A percentile compares a stretch with the other conserved stretches of the same genome.
Evolutionary conservation across 1,284 basidiomycete genomes (phyloP).

Genomic region (Ganoderma leucocontextum): DNA sequence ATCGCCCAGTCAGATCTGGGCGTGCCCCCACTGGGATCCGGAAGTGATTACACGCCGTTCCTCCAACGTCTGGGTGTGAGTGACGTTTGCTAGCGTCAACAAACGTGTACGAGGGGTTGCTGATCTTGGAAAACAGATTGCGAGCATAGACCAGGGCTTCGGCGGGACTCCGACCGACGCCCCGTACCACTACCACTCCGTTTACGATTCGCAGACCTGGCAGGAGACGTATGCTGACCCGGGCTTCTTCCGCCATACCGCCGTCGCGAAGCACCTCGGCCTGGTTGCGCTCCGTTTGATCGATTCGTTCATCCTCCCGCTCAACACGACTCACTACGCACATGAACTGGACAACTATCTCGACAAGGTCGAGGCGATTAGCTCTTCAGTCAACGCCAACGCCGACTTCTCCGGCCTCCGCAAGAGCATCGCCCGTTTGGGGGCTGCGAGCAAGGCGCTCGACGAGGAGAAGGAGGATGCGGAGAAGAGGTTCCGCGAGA

Average conservation of each 20-base stretch:
- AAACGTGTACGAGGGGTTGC: not conserved
- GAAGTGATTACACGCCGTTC: conserved; percentile 88
- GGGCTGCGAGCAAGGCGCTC: conserved; percentile 59
- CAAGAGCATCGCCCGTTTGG: conserved; percentile 58
- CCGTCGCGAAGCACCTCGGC: conserved; percentile 75
- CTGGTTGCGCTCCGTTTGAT: conserved; percentile 67
- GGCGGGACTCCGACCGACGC: conserved; percentile 57
- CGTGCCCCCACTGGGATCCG: conserved; percentile 57
- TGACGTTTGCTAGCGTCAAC: not conserved
- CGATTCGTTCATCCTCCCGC: conserved; percentile 64
- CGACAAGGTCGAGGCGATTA: conserved; percentile 46
- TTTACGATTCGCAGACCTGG: conserved; percentile 80
- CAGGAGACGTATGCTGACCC: conserved; percentile 78
- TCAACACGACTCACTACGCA: conserved; percentile 81
- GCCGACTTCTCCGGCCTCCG: conserved; percentile 46
- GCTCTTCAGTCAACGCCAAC: conserved; percentile 25
- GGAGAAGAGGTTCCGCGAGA: conserved; percentile 41
- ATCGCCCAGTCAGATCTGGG: conserved; percentile 41
- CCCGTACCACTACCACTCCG: conserved; percentile 79
- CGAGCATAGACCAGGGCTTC: conserved; percentile 64
- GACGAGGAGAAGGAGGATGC: conserved; percentile 60
- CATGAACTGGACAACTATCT: conserved; percentile 58
- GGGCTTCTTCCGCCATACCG: conserved; percentile 73
- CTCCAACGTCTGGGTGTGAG: conserved; percentile 64
- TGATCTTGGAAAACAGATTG: conserved; percentile 46